Base-by-base conservation (phyloP, 306 rosid species). In the Hippophae tibetana region DNA sequence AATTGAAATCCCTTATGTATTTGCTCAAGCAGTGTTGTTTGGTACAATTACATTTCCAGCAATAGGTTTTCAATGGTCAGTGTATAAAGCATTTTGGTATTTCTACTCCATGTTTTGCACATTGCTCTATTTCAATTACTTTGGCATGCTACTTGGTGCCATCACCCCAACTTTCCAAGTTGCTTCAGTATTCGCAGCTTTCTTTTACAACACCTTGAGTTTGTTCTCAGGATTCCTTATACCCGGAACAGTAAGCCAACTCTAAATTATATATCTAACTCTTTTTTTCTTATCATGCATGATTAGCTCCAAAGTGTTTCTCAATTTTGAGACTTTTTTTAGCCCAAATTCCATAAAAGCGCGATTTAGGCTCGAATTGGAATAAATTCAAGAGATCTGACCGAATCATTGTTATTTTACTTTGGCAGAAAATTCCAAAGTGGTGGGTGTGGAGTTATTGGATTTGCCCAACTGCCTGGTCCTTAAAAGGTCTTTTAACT, bases 371-470 rank as follows among this genome's bases (percentile, higher is more conserved):
- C 38, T 31, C 38, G 38, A 31, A 31, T 31, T 31, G 38, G 5
- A 2, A 31, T 31, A 48, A 11, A 13, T 48, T 48, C 13, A 48
- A 48, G 52, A 11, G 13, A 48, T 9, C 52, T 48, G 52, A 10
- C 52, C 7, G 3, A 9, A 12, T 11, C 9, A 25, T 43, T 8
- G 12, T 4, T 9, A 8, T 5, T 42, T 7, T 62, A 14, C 9
- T 38, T 26, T 47, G 54, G 62, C 71, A 71, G 71, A 47, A 60
- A 72, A 46, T 72, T 45, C 77, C 64, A 2, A 72, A 47, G 23
- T 72, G 64, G 48, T 72, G 72, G 72, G 48, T 55, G 8, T 66
- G 77, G 72, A 60, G 47, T 27, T 72, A 66, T 38, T 61, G 72
- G 77, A 59, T 47, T 23, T 64, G 63, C 57, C 76, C 76, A 14